Evolutionary conservation across 2,329 filamentous ascomycete species (phyloP), one percentile per base, ranked within the genome.

Genomic region (Microdochium trichocladiopsis): DNA sequence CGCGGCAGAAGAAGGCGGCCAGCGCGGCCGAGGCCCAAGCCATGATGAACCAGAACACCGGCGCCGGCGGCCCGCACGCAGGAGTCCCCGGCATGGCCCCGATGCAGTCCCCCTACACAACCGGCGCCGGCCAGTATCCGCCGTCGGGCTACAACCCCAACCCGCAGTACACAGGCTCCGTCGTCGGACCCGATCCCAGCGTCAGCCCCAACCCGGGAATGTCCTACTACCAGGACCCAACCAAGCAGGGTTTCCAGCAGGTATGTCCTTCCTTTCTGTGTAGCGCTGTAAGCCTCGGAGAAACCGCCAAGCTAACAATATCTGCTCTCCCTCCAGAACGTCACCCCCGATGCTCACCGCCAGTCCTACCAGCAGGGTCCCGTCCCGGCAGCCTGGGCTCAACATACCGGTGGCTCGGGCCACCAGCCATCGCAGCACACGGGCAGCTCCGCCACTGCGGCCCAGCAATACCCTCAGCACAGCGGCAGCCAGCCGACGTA

Each of bases 161-260:
- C 21, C 16, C n/a, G 12, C 41, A 45, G n/a, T 45, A 45, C 41
- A 45, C 41, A 4, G 41, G n/a, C 41, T n/a, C n/a, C n/a, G n/a
- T n/a, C n/a, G n/a, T n/a, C n/a, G n/a, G n/a, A n/a, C 6, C 41
- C n/a, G 18, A 16, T 18, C 41, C 16, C 41, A 18, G 18, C 41
- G n/a, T 16, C 41, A 45, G 41, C 41, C 41, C 16, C 16, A 16
- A 16, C 41, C 16, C 18, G 41, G 41, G 16, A 5, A 18, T 8
- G 6, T 9, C 6, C 41, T 45, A 45, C 41, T 45, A 45, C 41
- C 41, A 45, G 41, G 41, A 45, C 18, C 41, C 41, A 10, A 18
- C n/a, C 41, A 45, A 45, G 41, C 41, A 45, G 41, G 41, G 41
- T 18, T 45, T 45, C 41, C 41, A 45, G 41, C 41, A 45, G 41